Evolutionary conservation across 768 basidiomycete species (phyloP), one percentile per base, ranked within the genome.

Genomic region (Botryobasidium botryosum): DNA sequence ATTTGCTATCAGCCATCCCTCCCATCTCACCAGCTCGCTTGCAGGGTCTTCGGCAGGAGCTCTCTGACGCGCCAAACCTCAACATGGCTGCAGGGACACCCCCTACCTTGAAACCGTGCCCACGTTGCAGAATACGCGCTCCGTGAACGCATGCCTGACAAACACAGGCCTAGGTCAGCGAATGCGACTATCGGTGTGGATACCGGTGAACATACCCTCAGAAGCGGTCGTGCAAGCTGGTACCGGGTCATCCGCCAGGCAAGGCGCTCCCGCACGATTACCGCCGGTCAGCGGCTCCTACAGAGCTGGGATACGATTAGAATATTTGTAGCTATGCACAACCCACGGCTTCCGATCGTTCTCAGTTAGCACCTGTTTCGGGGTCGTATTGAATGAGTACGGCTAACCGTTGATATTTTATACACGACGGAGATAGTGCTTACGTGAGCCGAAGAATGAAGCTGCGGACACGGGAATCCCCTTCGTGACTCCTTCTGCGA

Each of bases 71-170:
- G 0, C 75, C 86, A 1, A 96, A 99, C 62, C 75, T 99, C 51
- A 82, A 84, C 54, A 68, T 96, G 23, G 74, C 75, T 23, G 75
- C 78, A 12, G 78, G 79, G 25, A 79, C 97, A 54, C 73, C 92
- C 94, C 25, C 74, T 87, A 1, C 92, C 92, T 1, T 71, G 75
- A 48, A 78, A 79, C 58, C 77, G 90, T 45, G 74, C 73, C 10
- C 75, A 83, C 56, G 75, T 88, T 39, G 77, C 88, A 21, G 91
- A 90, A 27, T 99, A 97, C 58, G 94, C 88, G 94, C 49, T 79
- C 82, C 36, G 71, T 99, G 57, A 80, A 77, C 59, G 70, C 78
- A 17, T 84, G 79, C 54, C 69, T 91, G 41, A 49, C 39, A 40
- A 70, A 70, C 51, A 70, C 69, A 44, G 68, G 70, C 4, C 75